Base-by-base conservation (phyloP, 176 grass and related monocot species). In the Eragrostis nindensis region DNA sequence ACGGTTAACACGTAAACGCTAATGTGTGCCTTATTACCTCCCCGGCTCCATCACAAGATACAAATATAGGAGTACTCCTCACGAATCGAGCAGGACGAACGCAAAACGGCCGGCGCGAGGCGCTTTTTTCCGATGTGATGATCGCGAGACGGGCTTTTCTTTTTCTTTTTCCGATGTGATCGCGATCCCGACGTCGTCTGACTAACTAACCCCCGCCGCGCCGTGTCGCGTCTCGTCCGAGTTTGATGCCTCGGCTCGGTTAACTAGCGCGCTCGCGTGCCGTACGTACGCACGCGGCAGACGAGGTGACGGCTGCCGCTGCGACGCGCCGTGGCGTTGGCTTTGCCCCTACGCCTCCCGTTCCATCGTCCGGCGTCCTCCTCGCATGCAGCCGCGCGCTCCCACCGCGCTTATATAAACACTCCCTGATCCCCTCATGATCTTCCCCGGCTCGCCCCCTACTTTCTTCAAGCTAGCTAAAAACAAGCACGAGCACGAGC, bases 361-460 rank as follows among this genome's bases (percentile, higher is more conserved):
- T 25, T 47, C 75, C 12, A 11, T 13, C 21, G 8, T n/a, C 0
- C 6, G 4, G 2, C 7, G 6, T 19, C 21, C 53, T 17, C 16
- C 30, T 17, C 30, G 0, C 18, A 16, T 30, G 15, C 46, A 22
- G 50, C 52, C 72, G 49, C 72, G 16, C 50, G 30, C 44, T 3
- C 46, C 70, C 42, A 18, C 47, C 25, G 14, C 45, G 27, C 41
- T 4, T 83, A 65, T 79, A 83, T 88, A 68, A 83, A 73, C 74
- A 59, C 67, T 59, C 48, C 47, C 22, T 19, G 26, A 53, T 52
- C 76, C 59, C 52, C 53, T 76, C 53, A 12, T 18, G n/a, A 70
- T 61, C 53, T n/a, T 69, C 62, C 45, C 62, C 45, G 57, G 8
- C 22, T 49, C 45, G 45, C 38, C 3, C 15, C 7, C 17, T n/a